Evolutionary conservation across 1,284 basidiomycete species (phyloP), one percentile per base, ranked within the genome.

Genomic region (Moesziomyces parantarcticus): DNA sequence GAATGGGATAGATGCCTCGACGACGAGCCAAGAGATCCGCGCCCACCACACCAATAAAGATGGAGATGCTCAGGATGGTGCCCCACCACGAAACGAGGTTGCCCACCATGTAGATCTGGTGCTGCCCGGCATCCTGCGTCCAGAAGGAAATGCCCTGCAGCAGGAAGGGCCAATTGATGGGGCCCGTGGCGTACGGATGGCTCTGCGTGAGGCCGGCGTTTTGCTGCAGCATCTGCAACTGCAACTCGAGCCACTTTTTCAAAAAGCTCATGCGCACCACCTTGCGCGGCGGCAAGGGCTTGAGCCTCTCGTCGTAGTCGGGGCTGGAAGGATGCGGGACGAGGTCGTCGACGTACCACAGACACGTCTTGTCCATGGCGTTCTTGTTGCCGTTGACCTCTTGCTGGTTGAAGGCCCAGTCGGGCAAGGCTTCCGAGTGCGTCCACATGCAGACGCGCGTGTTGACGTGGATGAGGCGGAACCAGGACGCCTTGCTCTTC

Each of bases 361-460:
- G 88, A 2, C 92, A 91, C 13, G 89, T 90, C 83, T 90, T 91
- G 69, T 98, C 97, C 22, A 87, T 85, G 6, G 91, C 87, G 63
- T 92, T 94, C 88, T 98, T 99, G 87, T 97, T 95, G 0, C 97
- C 97, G 80, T 99, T 99, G 75, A 99, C 89, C 83, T 99, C 97
- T 81, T 98, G 94, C 85, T 99, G 97, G 80, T 91, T 92, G 87
- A 91, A 95, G 1, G 90, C 97, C 97, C 97, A 99, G 2, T 95
- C 94, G 0, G 97, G 97, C 13, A 99, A 87, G 18, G 84, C 77
- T 56, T 90, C 89, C 13, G 88, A 78, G 82, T 96, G 92, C 7
- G 95, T 97, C 94, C 94, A 98, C 87, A 99, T 89, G 1, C 91
- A 89, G 32, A 99, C 97, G 80, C 89, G 91, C 1, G 97, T 99